These are phyloP conservation scores for Cephaloascus fragrans DNA, from an alignment of 805 yeast genomes.

Conservation along the genomic window DNA sequence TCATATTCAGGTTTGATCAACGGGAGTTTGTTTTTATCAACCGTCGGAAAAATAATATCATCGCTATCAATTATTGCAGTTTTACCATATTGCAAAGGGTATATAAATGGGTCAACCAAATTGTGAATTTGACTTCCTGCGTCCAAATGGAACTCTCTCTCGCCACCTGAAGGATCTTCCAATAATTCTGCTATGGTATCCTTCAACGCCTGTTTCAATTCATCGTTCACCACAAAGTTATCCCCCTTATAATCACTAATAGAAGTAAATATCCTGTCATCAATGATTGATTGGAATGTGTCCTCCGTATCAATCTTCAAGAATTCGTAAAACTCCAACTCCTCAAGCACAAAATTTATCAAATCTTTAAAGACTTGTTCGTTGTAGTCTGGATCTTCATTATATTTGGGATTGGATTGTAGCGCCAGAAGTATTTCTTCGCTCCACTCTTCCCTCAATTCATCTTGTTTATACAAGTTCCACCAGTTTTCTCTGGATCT, in stretches of 20 bases:
- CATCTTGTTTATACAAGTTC: constrained; percentile 11
- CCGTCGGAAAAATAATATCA: not conserved
- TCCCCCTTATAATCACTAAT: constrained; percentile 1
- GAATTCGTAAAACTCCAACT: constrained; percentile 18
- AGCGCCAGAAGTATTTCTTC: constrained; percentile 7
- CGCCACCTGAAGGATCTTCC: not conserved
- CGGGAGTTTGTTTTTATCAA: constrained; percentile 1
- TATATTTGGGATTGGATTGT: constrained; percentile 2
- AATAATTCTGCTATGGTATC: constrained; percentile 7
- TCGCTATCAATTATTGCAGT: constrained; percentile 10
- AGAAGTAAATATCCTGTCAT: constrained; percentile 10
- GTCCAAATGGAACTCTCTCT: constrained; percentile 25
- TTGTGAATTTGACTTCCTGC: constrained; percentile 25
- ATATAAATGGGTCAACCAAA: constrained; percentile 31
- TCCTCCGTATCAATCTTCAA: constrained; percentile 5
- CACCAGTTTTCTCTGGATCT: constrained; percentile 19
- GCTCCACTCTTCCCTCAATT: constrained; percentile 16
- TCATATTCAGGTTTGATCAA: not conserved
- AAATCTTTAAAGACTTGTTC: constrained; percentile 8
- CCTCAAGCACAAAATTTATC: constrained; percentile 15
- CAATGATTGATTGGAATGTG: constrained; percentile 10
- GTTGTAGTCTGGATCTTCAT: constrained; percentile 4
- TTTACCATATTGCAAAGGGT: constrained; percentile 19
- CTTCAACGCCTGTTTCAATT: constrained; percentile 5
- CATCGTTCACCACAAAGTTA: constrained; percentile 9